Evolutionary conservation across 2,329 filamentous ascomycete genomes (phyloP), one percentile per base, ranked within the genome.

Genomic region (Cytospora chrysosperma): DNA sequence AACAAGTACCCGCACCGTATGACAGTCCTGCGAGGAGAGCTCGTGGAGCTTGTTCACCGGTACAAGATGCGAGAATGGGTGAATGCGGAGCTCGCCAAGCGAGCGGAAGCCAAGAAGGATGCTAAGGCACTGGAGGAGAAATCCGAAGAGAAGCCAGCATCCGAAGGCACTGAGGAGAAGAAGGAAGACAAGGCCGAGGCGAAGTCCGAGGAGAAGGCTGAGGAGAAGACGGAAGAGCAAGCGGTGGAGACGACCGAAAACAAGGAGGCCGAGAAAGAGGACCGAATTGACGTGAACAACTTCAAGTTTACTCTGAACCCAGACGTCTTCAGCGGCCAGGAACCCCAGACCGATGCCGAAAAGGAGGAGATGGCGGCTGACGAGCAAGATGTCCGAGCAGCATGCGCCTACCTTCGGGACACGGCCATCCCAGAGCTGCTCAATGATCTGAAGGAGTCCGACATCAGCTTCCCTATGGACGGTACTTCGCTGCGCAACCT

Each of bases 391-490:
- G 94, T 99, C 56, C 89, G 92, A 67, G 87, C 89, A 62, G 92
- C 92, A 32, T 95, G 93, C 78, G 82, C 87, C 59, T 93, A 90
- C 75, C 82, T 99, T 56, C 86, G 87, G 10, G 82, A 87, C 10
- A 88, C 89, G 65, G 86, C 92, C 61, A 90, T 99, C 68, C 93
- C 94, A n/a, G 86, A 90, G 62, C 82, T 99, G 63, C 78, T 98
- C 63, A 88, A 89, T 67, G 94, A 99, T 71, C 85, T 99, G 64
- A 89, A 90, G 73, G 92, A 96, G 68, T 93, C 92, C 8, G 94
- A 99, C 69, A 89, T 97, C 69, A 95, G 94, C 71, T 98, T 98
- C 81, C 95, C 95, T 15, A 97, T 98, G 92, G 96, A 99, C 71
- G 95, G 95, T n/a, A 86, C 91, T 72, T 97, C 94, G 24, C 82